phyloP scores from a whole-genome alignment of 495 filamentous ascomycete species.

The Penicillium soppii region DNA sequence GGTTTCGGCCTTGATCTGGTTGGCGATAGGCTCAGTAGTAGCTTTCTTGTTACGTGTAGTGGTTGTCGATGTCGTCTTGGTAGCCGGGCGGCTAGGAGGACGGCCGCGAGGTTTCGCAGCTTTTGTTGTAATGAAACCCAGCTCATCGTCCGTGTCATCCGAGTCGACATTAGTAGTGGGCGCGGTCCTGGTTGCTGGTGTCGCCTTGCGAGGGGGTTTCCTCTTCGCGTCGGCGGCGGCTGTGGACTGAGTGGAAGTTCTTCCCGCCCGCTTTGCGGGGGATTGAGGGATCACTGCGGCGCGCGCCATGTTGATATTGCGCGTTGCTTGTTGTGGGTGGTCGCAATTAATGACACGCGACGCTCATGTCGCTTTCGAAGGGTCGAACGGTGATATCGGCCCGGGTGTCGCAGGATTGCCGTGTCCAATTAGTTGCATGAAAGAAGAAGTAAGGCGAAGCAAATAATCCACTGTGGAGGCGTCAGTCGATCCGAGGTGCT shows the following conservation, averaged over 20 bases:
- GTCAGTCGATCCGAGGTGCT: conserved; percentile 1
- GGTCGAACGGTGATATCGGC: not conserved
- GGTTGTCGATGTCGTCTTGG: conserved; percentile 7
- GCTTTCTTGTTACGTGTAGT: conserved; percentile 20
- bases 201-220: conserved; percentile 19
- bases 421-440: conserved; percentile 11
- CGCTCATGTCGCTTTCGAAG: conserved; percentile 21
- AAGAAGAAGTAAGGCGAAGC: conserved; percentile 5
- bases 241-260: conserved; percentile 18
- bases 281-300: conserved; percentile 40
- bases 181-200: conserved; percentile 14
- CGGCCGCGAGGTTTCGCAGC: conserved; percentile 16
- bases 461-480: conserved; percentile 12
- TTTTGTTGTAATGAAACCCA: conserved; percentile 30
- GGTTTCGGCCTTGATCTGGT: conserved; percentile 9
- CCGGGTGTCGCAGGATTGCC: conserved; percentile 1
- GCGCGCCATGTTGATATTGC: conserved; percentile 35
- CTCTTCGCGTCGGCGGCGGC: conserved; percentile 15
- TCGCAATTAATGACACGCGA: conserved; percentile 6
- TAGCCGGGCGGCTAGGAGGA: conserved; percentile 13
- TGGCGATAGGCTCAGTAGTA: conserved; percentile 6
- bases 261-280: conserved; percentile 32
- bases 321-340: conserved; percentile 2
- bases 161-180: conserved; percentile 19
- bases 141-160: conserved; percentile 44